phyloP scores from a whole-genome alignment of 371 early-diverging fungal species.

The Apophysomyces sp. region DNA sequence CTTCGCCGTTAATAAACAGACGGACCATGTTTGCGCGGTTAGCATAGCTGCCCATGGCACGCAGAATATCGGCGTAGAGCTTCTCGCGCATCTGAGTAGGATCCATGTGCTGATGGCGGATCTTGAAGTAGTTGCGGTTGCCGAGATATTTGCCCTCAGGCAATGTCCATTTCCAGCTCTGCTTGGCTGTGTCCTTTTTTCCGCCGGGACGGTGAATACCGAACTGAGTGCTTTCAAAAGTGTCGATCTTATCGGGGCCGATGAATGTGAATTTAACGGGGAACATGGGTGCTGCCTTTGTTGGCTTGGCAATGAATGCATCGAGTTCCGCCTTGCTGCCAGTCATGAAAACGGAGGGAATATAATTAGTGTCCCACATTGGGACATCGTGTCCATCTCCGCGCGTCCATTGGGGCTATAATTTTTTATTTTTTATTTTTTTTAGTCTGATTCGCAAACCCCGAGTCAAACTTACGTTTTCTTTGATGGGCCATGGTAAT shows the following conservation, averaged over 20 bases:
- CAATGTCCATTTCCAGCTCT: constrained; percentile 53
- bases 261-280: constrained; percentile 42
- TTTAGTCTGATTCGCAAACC: not conserved
- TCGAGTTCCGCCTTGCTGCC: constrained; percentile 29
- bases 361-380: constrained; percentile 53
- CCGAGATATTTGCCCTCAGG: constrained; percentile 26
- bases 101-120: constrained; percentile 59
- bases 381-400: constrained; percentile 29
- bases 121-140: constrained; percentile 53
- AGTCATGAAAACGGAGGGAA: constrained; percentile 45
- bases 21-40: constrained; percentile 56
- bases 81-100: constrained; percentile 63
- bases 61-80: constrained; percentile 50
- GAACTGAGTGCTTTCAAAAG: constrained; percentile 33
- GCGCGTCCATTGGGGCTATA: constrained; percentile 55
- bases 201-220: constrained; percentile 57
- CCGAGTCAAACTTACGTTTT: constrained; percentile 16
- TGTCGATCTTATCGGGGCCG: constrained; percentile 40
- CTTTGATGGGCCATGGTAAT: constrained; percentile 49
- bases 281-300: not conserved
- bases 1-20: constrained; percentile 50
- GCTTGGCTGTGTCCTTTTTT: constrained; percentile 58
- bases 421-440: too few species aligned
- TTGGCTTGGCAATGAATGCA: not conserved
- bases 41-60: constrained; percentile 48